Conservation (phyloP, 192 early-diverging fungal genomes). For the Piromyces finnis region DNA sequence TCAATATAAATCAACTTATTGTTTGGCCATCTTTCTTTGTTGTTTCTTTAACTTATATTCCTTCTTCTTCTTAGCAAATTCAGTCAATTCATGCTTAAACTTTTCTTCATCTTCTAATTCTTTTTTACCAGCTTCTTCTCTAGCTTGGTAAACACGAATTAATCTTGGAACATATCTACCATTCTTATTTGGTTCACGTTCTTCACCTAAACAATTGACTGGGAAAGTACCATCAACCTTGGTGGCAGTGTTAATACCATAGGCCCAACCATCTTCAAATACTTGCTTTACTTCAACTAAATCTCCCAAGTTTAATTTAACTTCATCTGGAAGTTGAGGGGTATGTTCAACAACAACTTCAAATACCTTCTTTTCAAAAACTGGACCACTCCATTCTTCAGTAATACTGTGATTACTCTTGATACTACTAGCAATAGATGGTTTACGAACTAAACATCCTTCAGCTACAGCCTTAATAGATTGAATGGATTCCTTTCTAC, state of each 20-base stretch:
- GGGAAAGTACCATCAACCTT: background rate
- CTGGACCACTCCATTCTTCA: background rate
- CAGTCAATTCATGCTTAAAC: background rate
- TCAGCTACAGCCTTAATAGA: background rate
- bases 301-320: background rate
- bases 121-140: background rate
- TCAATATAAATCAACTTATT: too few relatives aligned
- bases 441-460: background rate
- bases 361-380: background rate
- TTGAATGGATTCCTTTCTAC: background rate
- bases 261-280: too few relatives aligned
- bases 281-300: background rate
- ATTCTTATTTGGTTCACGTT: background rate
- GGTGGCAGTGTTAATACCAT: background rate
- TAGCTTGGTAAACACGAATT: background rate
- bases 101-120: background rate
- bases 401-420: background rate
- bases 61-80: background rate
- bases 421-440: background rate
- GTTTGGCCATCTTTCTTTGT: background rate
- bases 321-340: background rate
- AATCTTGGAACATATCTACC: background rate
- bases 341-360: background rate
- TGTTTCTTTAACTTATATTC: background rate
- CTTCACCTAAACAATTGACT: background rate